These are phyloP conservation scores for Ustilago bromivora DNA, from an alignment of 1,284 basidiomycete species.

Conservation along the genomic window DNA sequence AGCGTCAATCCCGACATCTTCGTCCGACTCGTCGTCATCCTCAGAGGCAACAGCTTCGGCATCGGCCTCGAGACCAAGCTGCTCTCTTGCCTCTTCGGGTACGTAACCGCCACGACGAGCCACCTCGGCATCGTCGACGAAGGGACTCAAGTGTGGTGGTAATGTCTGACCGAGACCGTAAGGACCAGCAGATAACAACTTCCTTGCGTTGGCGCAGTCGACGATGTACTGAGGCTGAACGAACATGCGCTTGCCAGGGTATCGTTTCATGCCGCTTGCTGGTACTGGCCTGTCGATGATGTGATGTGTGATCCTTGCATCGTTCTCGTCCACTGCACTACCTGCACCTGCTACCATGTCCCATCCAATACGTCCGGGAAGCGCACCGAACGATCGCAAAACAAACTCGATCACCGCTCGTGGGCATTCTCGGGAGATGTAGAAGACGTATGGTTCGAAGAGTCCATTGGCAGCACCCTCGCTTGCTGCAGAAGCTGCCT, in stretches of 20 bases:
- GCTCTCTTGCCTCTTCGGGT: conserved; percentile 68
- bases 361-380: conserved; percentile 84
- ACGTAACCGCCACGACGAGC: conserved; percentile 71
- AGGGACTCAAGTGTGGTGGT: conserved; percentile 96
- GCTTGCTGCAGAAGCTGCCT: conserved; percentile 50
- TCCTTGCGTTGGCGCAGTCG: conserved; percentile 91
- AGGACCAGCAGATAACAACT: conserved; percentile 84
- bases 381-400: conserved; percentile 84
- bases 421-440: conserved; percentile 92
- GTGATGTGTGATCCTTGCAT: conserved; percentile 87
- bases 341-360: conserved; percentile 82
- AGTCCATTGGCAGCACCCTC: conserved; percentile 70
- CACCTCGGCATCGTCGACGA: conserved; percentile 80
- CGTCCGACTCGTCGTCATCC: conserved; percentile 65
- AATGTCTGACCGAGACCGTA: conserved; percentile 88
- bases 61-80: conserved; percentile 71
- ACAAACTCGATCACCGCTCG: conserved; percentile 94
- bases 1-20: conserved; percentile 61
- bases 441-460: conserved; percentile 91
- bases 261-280: conserved; percentile 56
- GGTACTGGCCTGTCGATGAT: conserved; percentile 87
- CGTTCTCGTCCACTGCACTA: conserved; percentile 78
- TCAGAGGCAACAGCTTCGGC: conserved; percentile 76
- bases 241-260: conserved; percentile 78
- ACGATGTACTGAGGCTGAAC: conserved; percentile 99